A percentile compares a stretch with the other conserved stretches of the same genome.
Evolutionary conservation across 2,329 filamentous ascomycete genomes (phyloP).

Genomic region (Nemania diffusa): DNA sequence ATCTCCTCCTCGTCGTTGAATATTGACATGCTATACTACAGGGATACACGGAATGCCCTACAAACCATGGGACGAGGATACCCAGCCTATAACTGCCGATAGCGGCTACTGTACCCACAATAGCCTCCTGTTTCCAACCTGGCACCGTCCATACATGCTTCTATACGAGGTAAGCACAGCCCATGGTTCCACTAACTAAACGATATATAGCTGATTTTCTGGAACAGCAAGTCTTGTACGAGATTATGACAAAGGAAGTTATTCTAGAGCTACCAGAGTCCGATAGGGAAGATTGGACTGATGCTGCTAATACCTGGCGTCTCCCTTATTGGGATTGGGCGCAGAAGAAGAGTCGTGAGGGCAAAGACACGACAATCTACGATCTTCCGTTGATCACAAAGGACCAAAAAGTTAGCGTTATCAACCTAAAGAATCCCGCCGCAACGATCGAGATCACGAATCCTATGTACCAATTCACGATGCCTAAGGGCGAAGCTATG

Average conservation of each 20-base stretch:
- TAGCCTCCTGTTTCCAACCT: background rate
- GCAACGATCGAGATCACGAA: background rate
- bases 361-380: background rate
- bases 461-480: background rate
- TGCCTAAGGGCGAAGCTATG: background rate
- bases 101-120: background rate
- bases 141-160: slow-evolving; percentile 1
- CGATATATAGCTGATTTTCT: background rate
- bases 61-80: background rate
- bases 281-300: background rate
- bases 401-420: background rate
- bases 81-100: background rate
- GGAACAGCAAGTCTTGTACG: background rate
- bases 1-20: background rate
- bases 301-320: background rate
- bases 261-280: background rate
- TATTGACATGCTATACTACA: background rate
- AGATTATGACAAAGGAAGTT: background rate
- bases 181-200: background rate
- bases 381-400: background rate
- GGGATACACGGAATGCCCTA: background rate
- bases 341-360: background rate
- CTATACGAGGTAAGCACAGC: background rate
- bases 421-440: background rate
- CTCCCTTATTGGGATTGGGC: background rate